Evolutionary conservation across 1,284 basidiomycete genomes (phyloP).

Genomic region (Rhodotorula sp.): DNA sequence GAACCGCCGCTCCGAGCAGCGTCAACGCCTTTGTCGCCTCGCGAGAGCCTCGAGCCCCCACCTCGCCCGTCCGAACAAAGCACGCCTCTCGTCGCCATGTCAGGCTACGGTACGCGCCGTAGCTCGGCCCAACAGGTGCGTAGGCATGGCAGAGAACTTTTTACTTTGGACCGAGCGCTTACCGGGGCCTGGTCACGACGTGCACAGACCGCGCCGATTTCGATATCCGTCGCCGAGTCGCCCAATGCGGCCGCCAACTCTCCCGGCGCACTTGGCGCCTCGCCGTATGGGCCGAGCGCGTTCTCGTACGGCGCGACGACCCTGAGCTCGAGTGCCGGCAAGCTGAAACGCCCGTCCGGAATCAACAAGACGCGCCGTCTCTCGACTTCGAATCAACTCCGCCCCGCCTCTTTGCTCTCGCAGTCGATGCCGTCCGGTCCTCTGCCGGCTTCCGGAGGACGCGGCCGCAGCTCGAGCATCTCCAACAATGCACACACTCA

Average conservation of each 20-base stretch:
- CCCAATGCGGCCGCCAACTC: neutral
- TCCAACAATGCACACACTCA: neutral
- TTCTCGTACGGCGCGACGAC: neutral
- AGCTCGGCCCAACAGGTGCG: constrained; percentile 27
- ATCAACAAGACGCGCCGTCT: constrained; percentile 16
- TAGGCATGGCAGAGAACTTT: neutral
- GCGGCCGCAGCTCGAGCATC: constrained; percentile 10
- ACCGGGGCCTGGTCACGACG: neutral
- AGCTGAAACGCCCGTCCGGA: constrained; percentile 20
- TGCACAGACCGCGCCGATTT: neutral
- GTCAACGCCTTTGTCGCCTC: neutral
- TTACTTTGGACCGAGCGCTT: neutral
- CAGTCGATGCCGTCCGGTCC: constrained; percentile 4
- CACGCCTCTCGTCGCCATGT: neutral
- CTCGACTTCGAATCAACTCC: constrained; percentile 6
- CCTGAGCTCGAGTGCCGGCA: constrained; percentile 25
- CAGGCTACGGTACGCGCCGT: constrained; percentile 30
- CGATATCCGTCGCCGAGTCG: neutral
- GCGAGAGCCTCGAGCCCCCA: neutral
- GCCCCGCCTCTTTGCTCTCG: neutral
- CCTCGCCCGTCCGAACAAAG: too few species aligned
- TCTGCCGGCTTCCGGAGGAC: neutral
- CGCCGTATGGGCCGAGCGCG: constrained; percentile 1
- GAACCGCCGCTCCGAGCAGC: neutral
- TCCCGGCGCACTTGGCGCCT: neutral